Evolutionary conservation across 208 protist species (phyloP).

Genomic region (Tritrichomonas foetus): DNA sequence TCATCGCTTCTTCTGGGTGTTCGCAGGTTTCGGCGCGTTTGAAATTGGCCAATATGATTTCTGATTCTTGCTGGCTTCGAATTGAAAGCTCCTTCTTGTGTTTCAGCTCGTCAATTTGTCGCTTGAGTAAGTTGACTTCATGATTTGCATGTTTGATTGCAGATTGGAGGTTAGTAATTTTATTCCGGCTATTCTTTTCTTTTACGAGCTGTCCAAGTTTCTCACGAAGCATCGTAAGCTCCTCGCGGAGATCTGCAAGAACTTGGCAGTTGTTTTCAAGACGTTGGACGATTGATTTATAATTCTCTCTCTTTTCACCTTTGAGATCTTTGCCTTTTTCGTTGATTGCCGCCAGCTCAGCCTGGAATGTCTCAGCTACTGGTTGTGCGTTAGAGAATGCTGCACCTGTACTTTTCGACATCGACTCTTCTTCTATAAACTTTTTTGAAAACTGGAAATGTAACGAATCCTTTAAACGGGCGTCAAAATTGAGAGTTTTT

Average conservation of each 20-base stretch:
- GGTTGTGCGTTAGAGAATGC: no score
- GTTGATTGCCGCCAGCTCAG: background rate
- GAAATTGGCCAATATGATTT: background rate
- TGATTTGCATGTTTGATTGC: background rate
- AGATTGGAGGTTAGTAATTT: background rate
- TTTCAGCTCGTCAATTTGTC: background rate
- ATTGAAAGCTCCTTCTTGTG: background rate
- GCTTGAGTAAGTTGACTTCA: background rate
- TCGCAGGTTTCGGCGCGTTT: background rate
- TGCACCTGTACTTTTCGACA: no score
- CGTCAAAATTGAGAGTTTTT: no score
- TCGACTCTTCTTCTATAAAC: no score
- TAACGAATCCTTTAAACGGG: no score
- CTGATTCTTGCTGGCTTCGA: background rate
- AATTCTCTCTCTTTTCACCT: background rate
- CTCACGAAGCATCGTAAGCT: background rate
- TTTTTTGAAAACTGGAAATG: no score
- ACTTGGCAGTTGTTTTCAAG: background rate
- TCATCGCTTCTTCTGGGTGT: background rate
- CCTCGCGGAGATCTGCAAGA: background rate
- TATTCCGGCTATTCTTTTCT: background rate
- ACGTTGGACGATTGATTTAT: background rate
- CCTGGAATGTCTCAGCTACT: background rate
- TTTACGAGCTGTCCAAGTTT: background rate
- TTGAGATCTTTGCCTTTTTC: constrained; percentile 13